Percentiles rank a stretch among this genome's conserved stretches.
These are phyloP conservation scores for Magnolia sinica DNA, from an alignment of 164 flowering plant species.

Conservation along the genomic window DNA sequence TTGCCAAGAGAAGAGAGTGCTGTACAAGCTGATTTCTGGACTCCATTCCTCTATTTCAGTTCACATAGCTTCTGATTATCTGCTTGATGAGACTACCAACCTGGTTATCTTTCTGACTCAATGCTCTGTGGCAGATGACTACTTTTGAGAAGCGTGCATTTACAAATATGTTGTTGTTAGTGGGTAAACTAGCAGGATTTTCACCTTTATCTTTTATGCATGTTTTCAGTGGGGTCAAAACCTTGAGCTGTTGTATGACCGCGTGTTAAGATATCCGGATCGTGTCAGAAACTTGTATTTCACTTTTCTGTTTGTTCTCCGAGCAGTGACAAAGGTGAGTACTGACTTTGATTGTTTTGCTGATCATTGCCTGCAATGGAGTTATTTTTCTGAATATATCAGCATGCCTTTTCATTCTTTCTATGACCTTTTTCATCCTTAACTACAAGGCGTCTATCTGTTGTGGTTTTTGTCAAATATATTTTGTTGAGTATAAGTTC, in stretches of 20 bases:
- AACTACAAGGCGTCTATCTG: no score
- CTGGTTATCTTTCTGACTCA: constrained; percentile 18
- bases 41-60: constrained; percentile 89
- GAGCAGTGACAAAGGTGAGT: constrained; percentile 87
- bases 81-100: constrained; percentile 70
- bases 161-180: background rate
- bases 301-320: constrained; percentile 90
- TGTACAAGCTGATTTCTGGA: constrained; percentile 90
- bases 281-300: constrained; percentile 90
- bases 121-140: background rate
- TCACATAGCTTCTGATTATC: constrained; percentile 87
- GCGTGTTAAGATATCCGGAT: constrained; percentile 80
- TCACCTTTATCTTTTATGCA: background rate
- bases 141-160: background rate
- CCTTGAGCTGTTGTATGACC: constrained; percentile 66
- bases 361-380: no score
- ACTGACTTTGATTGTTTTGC: background rate
- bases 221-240: constrained; percentile 86
- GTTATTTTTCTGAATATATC: no score
- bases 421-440: no score
- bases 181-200: background rate
- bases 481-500: no score
- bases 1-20: constrained; percentile 73
- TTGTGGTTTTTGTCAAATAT: no score
- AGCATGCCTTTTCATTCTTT: no score